Conservation (phyloP, 2,329 filamentous ascomycete species). For the Apiospora rasikravindrae region DNA sequence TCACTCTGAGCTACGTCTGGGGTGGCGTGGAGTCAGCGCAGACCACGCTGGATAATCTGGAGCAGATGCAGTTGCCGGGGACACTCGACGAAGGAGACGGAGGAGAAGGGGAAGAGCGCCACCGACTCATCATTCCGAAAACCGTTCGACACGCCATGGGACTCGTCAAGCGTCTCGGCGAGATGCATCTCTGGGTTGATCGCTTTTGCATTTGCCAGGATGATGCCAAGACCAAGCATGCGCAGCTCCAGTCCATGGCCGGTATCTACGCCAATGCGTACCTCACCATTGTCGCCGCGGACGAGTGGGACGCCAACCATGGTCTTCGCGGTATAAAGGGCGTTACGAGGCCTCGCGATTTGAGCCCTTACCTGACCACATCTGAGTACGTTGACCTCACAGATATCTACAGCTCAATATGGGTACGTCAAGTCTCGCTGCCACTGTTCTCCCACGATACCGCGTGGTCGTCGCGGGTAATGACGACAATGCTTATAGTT, state of each 20-base stretch:
- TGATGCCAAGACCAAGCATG: conserved; percentile 25
- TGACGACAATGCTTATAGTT: neutral
- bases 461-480: too few relatives aligned
- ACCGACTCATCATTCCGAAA: neutral
- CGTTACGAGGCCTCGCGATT: neutral
- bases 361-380: neutral
- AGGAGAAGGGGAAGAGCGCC: neutral
- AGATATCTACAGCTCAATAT: neutral
- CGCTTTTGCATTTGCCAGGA: conserved; percentile 41
- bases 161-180: conserved; percentile 31
- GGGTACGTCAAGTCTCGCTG: neutral
- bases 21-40: neutral
- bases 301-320: neutral
- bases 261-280: conserved; percentile 42
- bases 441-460: neutral
- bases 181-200: conserved; percentile 47
- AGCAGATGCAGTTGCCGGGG: neutral
- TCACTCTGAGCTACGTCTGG: neutral
- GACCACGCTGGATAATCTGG: neutral
- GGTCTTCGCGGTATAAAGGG: neutral
- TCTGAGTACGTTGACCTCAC: neutral
- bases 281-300: conserved; percentile 45
- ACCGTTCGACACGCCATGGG: neutral
- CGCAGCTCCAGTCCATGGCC: conserved; percentile 44
- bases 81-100: neutral